These are phyloP conservation scores for Pulveroboletus ravenelii DNA, from an alignment of 768 basidiomycete species.

Conservation along the genomic window DNA sequence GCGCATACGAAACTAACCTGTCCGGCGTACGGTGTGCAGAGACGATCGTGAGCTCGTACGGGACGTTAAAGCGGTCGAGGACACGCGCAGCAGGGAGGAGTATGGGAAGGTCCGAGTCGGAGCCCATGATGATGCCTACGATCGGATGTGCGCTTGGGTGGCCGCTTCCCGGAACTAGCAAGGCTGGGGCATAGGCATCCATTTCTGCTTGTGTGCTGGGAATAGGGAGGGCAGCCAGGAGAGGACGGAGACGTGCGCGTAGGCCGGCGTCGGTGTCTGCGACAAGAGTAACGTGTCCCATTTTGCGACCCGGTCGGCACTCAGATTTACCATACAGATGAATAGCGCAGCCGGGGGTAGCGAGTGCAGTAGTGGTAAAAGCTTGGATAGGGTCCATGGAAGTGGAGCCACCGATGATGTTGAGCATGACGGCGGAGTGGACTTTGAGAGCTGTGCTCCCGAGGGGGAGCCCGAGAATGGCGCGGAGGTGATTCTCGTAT, in stretches of 20 bases:
- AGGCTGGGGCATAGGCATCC: slow-evolving; percentile 46
- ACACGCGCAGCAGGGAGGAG: slow-evolving; percentile 88
- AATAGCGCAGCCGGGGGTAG: slow-evolving; percentile 68
- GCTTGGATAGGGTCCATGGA: slow-evolving; percentile 55
- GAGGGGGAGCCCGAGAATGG: slow-evolving; percentile 85
- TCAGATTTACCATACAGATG: slow-evolving; percentile 96
- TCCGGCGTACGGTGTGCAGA: slow-evolving; percentile 95
- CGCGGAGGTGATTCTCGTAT: slow-evolving; percentile 95
- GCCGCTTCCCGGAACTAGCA: slow-evolving; percentile 42
- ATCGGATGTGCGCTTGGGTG: slow-evolving; percentile 68
- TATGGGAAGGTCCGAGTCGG: slow-evolving; percentile 93
- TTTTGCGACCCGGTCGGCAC: slow-evolving; percentile 87
- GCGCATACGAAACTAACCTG: slow-evolving; percentile 76
- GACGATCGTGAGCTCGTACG: slow-evolving; percentile 93
- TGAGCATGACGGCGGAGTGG: slow-evolving; percentile 87
- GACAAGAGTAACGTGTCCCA: slow-evolving; percentile 94
- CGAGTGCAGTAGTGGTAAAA: slow-evolving; percentile 56
- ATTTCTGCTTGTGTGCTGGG: slow-evolving; percentile 40
- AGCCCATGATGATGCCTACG: slow-evolving; percentile 96
- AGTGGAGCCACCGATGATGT: slow-evolving; percentile 82
- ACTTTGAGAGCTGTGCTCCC: slow-evolving; percentile 87
- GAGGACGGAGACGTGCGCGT: slow-evolving; percentile 59
- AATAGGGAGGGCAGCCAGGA: slow-evolving; percentile 61
- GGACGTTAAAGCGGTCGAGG: slow-evolving; percentile 74
- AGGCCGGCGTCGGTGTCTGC: slow-evolving; percentile 77